Conservation (phyloP, 768 basidiomycete species). For the Naematelia encephala region DNA sequence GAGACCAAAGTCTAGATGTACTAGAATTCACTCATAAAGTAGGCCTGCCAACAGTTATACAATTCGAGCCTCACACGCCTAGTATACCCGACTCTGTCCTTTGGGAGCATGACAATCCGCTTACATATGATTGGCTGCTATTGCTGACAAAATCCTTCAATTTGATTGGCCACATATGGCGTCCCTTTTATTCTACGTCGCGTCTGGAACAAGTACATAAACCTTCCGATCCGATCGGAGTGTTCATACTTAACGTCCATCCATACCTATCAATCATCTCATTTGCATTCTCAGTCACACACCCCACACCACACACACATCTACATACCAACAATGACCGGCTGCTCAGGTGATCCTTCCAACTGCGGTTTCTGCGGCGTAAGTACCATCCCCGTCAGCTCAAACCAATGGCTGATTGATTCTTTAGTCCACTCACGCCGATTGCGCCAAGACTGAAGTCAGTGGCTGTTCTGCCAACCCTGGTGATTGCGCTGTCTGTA, state of each 20-base stretch:
- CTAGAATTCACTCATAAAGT: too few species aligned
- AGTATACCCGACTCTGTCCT: not conserved
- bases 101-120: not conserved
- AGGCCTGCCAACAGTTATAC: not conserved
- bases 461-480: constrained; percentile 40
- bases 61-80: not conserved
- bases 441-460: constrained; percentile 40
- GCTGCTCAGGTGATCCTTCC: constrained; percentile 38
- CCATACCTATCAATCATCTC: not conserved
- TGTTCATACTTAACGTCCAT: too few species aligned
- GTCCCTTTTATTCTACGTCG: not conserved
- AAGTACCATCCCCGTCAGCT: constrained; percentile 13
- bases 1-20: too few species aligned
- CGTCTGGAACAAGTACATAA: not conserved
- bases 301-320: not conserved
- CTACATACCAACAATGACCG: not conserved
- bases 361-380: constrained; percentile 46
- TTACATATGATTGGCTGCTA: not conserved
- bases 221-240: not conserved
- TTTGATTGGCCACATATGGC: not conserved
- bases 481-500: constrained; percentile 30
- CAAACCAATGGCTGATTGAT: not conserved
- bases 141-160: not conserved
- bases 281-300: not conserved
- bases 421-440: constrained; percentile 9